Conservation (phyloP, 2,329 filamentous ascomycete species). For the Drechslerella coelobrocha region DNA sequence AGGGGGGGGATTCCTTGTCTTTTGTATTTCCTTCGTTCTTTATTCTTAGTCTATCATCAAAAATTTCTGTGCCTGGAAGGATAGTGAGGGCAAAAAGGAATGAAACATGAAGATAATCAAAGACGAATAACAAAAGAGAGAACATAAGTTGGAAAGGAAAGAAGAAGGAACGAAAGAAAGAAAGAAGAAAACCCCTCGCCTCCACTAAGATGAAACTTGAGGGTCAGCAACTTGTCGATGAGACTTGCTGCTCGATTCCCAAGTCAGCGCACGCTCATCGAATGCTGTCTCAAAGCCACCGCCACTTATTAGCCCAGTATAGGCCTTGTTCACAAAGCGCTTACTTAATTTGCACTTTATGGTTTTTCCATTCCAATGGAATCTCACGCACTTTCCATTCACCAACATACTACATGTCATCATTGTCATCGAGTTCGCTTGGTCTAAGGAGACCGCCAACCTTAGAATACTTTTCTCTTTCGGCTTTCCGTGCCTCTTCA, state of each 20-base stretch:
- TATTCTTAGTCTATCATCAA: conserved; percentile 38
- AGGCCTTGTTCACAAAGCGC: conserved; percentile 24
- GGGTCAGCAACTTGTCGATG: conserved; percentile 49
- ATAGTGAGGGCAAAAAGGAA: no score
- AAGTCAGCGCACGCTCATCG: conserved; percentile 49
- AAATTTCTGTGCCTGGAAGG: no score
- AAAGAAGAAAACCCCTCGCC: not conserved
- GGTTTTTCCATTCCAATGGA: no score
- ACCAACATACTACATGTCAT: conserved; percentile 64
- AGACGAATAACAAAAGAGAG: conserved; percentile 22
- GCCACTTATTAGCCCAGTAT: conserved; percentile 38
- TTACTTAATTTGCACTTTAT: no score
- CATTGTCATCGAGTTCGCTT: conserved; percentile 87
- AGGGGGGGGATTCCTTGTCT: conserved; percentile 17
- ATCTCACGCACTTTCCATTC: conserved; percentile 40
- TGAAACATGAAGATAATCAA: no score
- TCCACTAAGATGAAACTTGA: conserved; percentile 22
- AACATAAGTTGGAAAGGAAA: conserved; percentile 24
- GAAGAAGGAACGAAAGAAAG: not conserved
- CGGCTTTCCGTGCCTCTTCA: conserved; percentile 81
- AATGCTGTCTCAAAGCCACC: conserved; percentile 50
- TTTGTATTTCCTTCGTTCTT: conserved; percentile 6
- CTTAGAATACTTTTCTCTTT: conserved; percentile 90
- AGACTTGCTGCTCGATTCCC: conserved; percentile 51
- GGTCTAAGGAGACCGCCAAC: conserved; percentile 95